Evolutionary conservation across 2,329 filamentous ascomycete species (phyloP), one percentile per base, ranked within the genome.

Genomic region (Penicillium capsulatum): DNA sequence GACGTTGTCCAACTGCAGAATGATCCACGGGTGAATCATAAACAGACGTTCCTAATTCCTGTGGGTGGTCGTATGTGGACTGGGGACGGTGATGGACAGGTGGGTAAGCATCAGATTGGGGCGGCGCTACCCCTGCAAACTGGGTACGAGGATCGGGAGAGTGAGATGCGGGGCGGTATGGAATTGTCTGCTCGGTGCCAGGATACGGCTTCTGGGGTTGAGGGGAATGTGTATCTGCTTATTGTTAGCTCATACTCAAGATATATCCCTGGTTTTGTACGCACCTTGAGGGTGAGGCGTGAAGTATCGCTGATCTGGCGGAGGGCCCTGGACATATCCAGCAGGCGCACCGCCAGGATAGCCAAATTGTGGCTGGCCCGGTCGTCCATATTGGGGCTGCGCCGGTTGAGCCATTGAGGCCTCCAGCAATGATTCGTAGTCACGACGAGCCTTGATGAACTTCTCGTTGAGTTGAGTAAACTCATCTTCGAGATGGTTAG

Each of bases 391-490:
- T 51, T 76, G 80, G 32, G 83, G 80, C 58, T 86, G 84, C 36
- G 86, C 81, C n/a, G 90, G 85, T 53, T 96, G 91, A 1, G 90
- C 82, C 91, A 98, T 97, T 40, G 91, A 97, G 13, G 87, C 85
- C 66, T 98, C 92, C 14, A 98, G 74, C n/a, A 98, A 76, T 19
- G 86, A 83, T 68, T 98, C 92, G 63, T 98, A 98, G 67, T 98
- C 92, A 56, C 91, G 80, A 50, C 92, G 83, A 31, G 92, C 92
- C 68, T 98, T 98, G 74, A 98, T 97, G 66, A 98, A 98, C 70
- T 97, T 97, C 66, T 98, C 92, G 59, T 98, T 98, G 47, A 98
- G 73, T 63, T 97, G 91, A 2, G 92, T 96, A 60, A 98, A 97
- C 65, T 98, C 92, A 67, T 98, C 92, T 94, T 50, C 7, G 31